These are phyloP conservation scores for Pharus latifolius DNA, from an alignment of 176 grass and related monocot genomes.

Conservation along the genomic window DNA sequence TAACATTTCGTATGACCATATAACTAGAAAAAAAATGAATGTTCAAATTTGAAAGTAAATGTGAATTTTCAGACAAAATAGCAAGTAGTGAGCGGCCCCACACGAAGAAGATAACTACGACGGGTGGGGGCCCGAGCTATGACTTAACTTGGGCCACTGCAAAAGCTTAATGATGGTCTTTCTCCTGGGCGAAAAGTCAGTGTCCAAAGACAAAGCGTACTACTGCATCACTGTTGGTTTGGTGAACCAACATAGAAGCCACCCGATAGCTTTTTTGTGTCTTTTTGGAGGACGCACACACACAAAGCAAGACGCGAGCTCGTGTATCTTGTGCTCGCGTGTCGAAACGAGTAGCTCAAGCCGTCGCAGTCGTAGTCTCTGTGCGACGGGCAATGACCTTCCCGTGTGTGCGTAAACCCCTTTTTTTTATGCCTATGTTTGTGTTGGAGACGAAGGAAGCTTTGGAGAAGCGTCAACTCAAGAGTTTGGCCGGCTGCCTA, in stretches of 20 bases:
- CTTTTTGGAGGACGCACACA: too few species aligned
- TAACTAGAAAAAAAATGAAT: too few species aligned
- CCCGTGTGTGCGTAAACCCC: neutral
- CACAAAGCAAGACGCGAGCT: too few species aligned
- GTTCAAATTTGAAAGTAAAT: too few species aligned
- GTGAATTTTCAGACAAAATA: too few species aligned
- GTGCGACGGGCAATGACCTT: neutral
- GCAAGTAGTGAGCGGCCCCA: constrained; percentile 17
- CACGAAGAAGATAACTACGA: constrained; percentile 14
- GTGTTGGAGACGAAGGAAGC: neutral
- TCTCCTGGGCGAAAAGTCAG: neutral
- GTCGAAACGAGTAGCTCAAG: neutral
- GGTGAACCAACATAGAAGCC: constrained; percentile 7
- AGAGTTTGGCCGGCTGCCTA: constrained; percentile 14
- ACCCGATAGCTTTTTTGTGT: neutral
- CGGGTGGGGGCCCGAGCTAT: neutral
- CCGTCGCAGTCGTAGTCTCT: constrained; percentile 17
- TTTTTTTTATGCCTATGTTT: neutral
- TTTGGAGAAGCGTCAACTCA: constrained; percentile 12
- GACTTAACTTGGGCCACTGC: constrained; percentile 2
- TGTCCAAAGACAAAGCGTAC: neutral
- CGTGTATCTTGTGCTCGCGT: constrained; percentile 18
- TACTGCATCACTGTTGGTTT: neutral
- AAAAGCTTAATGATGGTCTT: neutral
- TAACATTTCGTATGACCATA: too few species aligned